These are phyloP conservation scores for Naganishia sp. DNA, from an alignment of 1,284 basidiomycete genomes.

Conservation along the genomic window DNA sequence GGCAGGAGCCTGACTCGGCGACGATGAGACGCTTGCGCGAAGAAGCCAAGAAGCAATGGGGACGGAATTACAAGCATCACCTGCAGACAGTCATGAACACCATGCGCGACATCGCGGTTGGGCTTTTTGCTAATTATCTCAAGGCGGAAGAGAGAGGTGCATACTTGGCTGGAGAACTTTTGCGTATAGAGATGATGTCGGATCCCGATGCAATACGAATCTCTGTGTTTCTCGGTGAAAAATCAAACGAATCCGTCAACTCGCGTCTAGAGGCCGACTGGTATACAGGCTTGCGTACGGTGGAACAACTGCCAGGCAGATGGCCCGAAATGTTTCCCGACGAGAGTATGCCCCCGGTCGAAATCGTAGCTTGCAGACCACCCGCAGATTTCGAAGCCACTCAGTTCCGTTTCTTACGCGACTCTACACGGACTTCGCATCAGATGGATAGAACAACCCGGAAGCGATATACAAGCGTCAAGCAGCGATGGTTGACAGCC, in stretches of 20 bases:
- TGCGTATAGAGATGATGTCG: conserved; percentile 2
- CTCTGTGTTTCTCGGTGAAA: conserved; percentile 8
- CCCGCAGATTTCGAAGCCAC: not conserved
- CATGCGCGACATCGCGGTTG: not conserved
- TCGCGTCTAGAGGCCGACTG: not conserved
- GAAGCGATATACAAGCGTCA: not conserved
- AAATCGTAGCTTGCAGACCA: conserved; percentile 1
- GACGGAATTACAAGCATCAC: not conserved
- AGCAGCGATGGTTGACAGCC: not conserved
- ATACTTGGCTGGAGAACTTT: not conserved
- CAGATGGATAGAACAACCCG: not conserved
- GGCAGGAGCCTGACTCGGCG: not conserved
- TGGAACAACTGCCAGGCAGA: not conserved
- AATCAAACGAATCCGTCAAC: not conserved
- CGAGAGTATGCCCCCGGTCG: conserved; percentile 1
- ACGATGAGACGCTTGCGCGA: not conserved
- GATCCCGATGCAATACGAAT: not conserved
- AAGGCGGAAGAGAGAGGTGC: not conserved
- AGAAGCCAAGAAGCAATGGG: not conserved
- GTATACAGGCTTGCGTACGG: not conserved
- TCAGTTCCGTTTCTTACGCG: conserved; percentile 6
- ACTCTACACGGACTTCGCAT: not conserved
- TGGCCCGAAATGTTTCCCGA: conserved; percentile 7
- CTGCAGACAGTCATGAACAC: not conserved
- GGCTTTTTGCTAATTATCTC: conserved; percentile 3